phyloP scores from a whole-genome alignment of 148 eudicot genomes.

The Gaultheria prostrata region DNA sequence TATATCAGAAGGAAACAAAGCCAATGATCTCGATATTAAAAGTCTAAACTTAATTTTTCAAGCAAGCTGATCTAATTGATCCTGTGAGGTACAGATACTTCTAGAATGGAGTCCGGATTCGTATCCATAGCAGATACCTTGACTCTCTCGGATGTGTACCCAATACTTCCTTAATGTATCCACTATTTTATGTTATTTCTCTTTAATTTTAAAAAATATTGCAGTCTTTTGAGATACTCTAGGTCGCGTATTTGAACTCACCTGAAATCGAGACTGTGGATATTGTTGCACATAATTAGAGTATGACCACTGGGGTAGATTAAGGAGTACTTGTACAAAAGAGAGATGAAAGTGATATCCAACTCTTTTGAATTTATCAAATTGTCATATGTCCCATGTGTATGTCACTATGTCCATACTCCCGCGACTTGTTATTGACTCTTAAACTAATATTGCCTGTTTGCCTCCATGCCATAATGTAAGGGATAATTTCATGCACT shows the following conservation, averaged over 20 bases:
- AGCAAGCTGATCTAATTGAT: neutral
- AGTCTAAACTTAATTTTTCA: neutral
- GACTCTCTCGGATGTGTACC: neutral
- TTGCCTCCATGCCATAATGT: neutral
- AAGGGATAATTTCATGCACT: neutral
- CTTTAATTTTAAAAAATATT: neutral
- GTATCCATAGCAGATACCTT: neutral
- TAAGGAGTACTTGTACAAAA: neutral
- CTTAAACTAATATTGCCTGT: neutral
- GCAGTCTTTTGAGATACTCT: neutral
- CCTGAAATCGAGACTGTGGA: neutral
- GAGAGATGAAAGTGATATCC: neutral
- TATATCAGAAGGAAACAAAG: neutral
- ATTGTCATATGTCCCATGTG: neutral
- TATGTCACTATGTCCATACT: neutral
- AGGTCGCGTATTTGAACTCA: neutral
- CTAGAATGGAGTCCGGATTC: neutral
- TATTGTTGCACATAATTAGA: neutral
- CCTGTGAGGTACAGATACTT: neutral
- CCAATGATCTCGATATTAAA: neutral
- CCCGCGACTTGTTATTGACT: neutral
- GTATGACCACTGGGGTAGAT: neutral
- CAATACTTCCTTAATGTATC: neutral
- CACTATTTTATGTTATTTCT: neutral
- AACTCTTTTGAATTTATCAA: neutral